Evolutionary conservation across 2,329 filamentous ascomycete species (phyloP), one percentile per base, ranked within the genome.

Genomic region (Macrophomina pseudophaseolina): DNA sequence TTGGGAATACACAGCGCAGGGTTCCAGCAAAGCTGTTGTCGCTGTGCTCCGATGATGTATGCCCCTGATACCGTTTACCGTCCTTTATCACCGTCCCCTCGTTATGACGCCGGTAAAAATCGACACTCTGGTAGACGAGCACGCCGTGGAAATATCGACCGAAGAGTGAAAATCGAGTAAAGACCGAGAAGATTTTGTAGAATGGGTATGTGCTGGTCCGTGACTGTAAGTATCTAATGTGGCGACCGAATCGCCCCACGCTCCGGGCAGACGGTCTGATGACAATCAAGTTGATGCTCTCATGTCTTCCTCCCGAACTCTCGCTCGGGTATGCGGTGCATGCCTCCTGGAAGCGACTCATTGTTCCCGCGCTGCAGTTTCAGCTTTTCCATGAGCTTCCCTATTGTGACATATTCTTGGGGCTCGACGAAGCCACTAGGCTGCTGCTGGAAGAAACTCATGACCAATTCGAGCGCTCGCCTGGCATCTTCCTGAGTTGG

Each of bases 361-460:
- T 32, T 46, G 7, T 28, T 78, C 66, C 74, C 76, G 70, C 88
- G 86, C 54, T 91, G 87, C 42, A 96, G 82, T 68, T 91, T 88
- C 35, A 97, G 84, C 79, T 94, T 96, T 78, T 97, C 91, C 76
- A 94, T 94, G 70, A 97, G 81, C 75, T 93, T 92, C 18, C 92
- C 85, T 56, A 97, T 88, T 3, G 88, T 87, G 70, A 91, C 78
- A 75, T 90, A 94, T 69, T 97, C 94, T 72, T 87, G 86, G 54
- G 92, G 87, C 73, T 95, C 91, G 16, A 91, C 87, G 38, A 93
- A 86, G 1, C 88, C 90, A 28, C 78, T 82, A 0, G 89, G 87
- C 71, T 91, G 87, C 68, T 89, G 88, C 72, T 92, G 87, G 76
- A 97, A 91, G 74, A 94, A 97, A 68, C 81, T 90, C 76, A 97